Evolutionary conservation across 2,329 filamentous ascomycete species (phyloP), one percentile per base, ranked within the genome.

Genomic region (Fusarium sp.): DNA sequence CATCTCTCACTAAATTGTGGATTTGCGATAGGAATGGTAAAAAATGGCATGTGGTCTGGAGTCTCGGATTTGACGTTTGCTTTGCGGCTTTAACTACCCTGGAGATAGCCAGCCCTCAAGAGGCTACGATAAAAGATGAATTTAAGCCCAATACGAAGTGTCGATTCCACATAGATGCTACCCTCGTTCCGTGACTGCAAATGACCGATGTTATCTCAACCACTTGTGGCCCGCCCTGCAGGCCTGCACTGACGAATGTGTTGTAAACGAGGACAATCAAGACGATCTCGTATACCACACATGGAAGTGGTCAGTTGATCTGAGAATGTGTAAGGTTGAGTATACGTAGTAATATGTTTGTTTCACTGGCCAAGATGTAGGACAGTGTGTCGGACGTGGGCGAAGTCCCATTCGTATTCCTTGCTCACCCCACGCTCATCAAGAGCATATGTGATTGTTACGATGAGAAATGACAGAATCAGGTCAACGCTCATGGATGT

Each of bases 1-100:
- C 74, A 77, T 86, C 72, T 81, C 84, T 77, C 82, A 87, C 81
- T 87, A 88, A 86, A 77, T 49, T 72, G 60, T 71, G 61, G 61
- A 55, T 72, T 63, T 73, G 63, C 72, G 70, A 59, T 44, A 52
- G 66, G 67, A 73, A 71, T 64, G 70, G 67, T 59, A 73, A 75
- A 75, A 77, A 77, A 71, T 75, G 78, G 79, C 78, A 79, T 80
- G 79, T 75, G 76, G 75, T 77, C 76, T 77, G 79, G 79, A 81
- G 79, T 81, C 79, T 79, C 79, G 79, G 79, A 80, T 80, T 79
- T 81, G 77, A 80, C 75, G 75, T 78, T 79, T 80, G 75, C 73
- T 75, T 75, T 75, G 68, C 67, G 75, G 75, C 69, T 72, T 72
- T 73, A 72, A 76, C 70, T 75, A 72, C 70, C 61, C 66, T 74